A percentile compares a stretch with the other conserved stretches of the same genome.
These are phyloP conservation scores for Rhizopogon parksii DNA, from an alignment of 1,284 basidiomycete genomes.

Conservation along the genomic window DNA sequence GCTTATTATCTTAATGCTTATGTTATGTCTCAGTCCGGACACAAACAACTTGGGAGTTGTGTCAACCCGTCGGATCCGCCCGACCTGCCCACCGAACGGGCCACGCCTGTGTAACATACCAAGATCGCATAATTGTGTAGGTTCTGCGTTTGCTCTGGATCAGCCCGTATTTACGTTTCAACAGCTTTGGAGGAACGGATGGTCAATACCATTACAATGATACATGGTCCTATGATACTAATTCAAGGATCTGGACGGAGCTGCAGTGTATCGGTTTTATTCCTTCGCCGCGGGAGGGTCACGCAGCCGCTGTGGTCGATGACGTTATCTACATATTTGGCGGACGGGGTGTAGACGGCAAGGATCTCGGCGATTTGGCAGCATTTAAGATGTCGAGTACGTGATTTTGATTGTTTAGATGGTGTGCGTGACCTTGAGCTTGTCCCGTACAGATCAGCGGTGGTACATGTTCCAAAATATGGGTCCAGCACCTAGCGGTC, in stretches of 20 bases:
- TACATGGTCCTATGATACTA: constrained; percentile 93
- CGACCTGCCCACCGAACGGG: constrained; percentile 87
- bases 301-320: constrained; percentile 93
- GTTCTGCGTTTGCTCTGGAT: constrained; percentile 22
- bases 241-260: constrained; percentile 83
- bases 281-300: constrained; percentile 93
- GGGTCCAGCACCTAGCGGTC: constrained; percentile 88
- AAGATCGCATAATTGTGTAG: constrained; percentile 83
- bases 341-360: constrained; percentile 94
- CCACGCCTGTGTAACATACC: constrained; percentile 83
- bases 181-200: constrained; percentile 95
- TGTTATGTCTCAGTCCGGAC: constrained; percentile 50
- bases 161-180: constrained; percentile 6
- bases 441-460: constrained; percentile 45
- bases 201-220: constrained; percentile 99
- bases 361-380: constrained; percentile 90
- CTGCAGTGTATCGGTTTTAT: constrained; percentile 97
- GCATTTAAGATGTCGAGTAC: constrained; percentile 95
- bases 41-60: constrained; percentile 74
- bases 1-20: background rate
- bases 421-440: constrained; percentile 5
- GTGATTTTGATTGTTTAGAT: constrained; percentile 25
- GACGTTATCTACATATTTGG: constrained; percentile 99
- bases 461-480: constrained; percentile 99
- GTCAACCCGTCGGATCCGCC: constrained; percentile 57